phyloP scores from a whole-genome alignment of 371 early-diverging fungal species.

The Mucor plumbeus region DNA sequence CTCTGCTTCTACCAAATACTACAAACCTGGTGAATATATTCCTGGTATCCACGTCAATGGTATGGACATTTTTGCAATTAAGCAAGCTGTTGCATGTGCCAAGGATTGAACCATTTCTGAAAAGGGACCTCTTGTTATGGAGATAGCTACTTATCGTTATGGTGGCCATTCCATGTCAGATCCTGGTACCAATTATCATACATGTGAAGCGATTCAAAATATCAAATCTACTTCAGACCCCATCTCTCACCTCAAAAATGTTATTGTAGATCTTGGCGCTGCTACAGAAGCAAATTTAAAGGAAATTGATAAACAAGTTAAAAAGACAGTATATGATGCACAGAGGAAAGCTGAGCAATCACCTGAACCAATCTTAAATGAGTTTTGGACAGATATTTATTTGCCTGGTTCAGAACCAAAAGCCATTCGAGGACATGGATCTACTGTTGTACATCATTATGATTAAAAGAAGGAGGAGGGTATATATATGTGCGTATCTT shows the following conservation, averaged over 20 bases:
- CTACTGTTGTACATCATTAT: constrained; percentile 62
- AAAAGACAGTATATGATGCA: constrained; percentile 82
- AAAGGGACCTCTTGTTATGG: constrained; percentile 94
- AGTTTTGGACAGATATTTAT: constrained; percentile 86
- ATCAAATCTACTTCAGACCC: constrained; percentile 91
- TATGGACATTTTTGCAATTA: constrained; percentile 93
- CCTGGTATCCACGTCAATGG: constrained; percentile 93
- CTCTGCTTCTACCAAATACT: constrained; percentile 92
- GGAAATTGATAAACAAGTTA: constrained; percentile 88
- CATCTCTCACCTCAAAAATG: constrained; percentile 86
- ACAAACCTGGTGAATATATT: constrained; percentile 93
- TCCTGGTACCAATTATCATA: constrained; percentile 94
- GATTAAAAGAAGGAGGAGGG: not conserved
- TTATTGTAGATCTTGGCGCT: constrained; percentile 68
- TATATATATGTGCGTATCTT: constrained; percentile 31
- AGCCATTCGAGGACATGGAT: constrained; percentile 76
- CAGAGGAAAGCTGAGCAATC: constrained; percentile 81
- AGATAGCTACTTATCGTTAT: constrained; percentile 97
- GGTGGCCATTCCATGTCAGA: constrained; percentile 99
- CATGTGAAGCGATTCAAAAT: constrained; percentile 94
- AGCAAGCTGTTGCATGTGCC: constrained; percentile 78
- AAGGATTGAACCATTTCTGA: too few relatives aligned
- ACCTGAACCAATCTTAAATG: constrained; percentile 74
- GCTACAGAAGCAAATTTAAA: constrained; percentile 87
- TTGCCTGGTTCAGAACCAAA: constrained; percentile 72